Evolutionary conservation across 768 basidiomycete genomes (phyloP).

Genomic region (Boletus edulis): DNA sequence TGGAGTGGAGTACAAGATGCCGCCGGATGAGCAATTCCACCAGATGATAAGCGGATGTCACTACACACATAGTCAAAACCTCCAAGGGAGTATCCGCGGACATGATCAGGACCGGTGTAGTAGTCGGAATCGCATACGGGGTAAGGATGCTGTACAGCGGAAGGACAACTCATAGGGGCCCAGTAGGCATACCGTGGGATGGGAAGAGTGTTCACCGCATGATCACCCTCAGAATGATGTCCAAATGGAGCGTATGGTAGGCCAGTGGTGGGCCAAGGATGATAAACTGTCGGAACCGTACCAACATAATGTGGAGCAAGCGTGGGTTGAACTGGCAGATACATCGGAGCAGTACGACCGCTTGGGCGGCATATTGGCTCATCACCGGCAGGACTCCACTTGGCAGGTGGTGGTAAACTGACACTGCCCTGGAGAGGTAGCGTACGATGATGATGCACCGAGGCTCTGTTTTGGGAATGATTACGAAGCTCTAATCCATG

Average conservation of each 20-base stretch:
- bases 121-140: conserved; percentile 55
- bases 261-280: conserved; percentile 22
- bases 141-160: conserved; percentile 53
- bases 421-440: conserved; percentile 25
- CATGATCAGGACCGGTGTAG: conserved; percentile 45
- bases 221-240: conserved; percentile 15
- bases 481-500: background rate
- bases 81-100: conserved; percentile 60
- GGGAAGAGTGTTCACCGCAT: conserved; percentile 6
- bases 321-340: conserved; percentile 62
- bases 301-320: conserved; percentile 36
- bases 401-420: conserved; percentile 65
- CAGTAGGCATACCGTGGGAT: conserved; percentile 22
- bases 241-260: conserved; percentile 23
- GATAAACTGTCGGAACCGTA: conserved; percentile 30
- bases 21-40: conserved; percentile 41
- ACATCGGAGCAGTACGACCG: conserved; percentile 52
- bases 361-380: conserved; percentile 64
- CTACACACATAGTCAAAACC: conserved; percentile 52
- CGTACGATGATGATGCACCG: conserved; percentile 6
- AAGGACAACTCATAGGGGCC: conserved; percentile 26
- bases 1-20: conserved; percentile 43
- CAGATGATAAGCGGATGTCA: conserved; percentile 43
- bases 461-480: background rate
- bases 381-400: conserved; percentile 80